Base-by-base conservation (phyloP, 352 stramenopile species). In the Globisporangium polare region DNA sequence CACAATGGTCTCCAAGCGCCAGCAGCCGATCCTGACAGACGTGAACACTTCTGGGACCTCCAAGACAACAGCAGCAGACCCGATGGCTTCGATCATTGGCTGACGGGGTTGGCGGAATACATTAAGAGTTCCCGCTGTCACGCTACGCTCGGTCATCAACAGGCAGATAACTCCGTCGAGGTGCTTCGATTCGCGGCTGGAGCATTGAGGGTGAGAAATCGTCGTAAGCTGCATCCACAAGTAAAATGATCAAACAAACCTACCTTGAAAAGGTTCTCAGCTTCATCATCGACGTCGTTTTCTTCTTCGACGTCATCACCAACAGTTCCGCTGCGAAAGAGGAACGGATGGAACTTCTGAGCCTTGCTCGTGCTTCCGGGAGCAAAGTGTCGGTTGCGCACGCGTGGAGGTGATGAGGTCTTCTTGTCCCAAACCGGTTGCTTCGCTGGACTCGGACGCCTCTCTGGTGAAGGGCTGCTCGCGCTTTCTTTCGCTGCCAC, bases 1-100 rank as follows among this genome's bases (percentile, higher is more conserved):
- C 42, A 92, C 80, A 20, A 89, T 92, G 82, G 63, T 88, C 8
- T 73, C 74, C 9, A 66, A 55, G 20, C 53, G 42, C 26, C 59
- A 53, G 20, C 37, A 59, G 20, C 13, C 59, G 17, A 18, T 41
- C n/a, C 15, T 59, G 15, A 5, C 58, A 7, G 24, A 29, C 15
- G 22, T 15, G 20, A 18, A 17, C 26, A 50, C 31, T 9, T 35
- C 46, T 7, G 24, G 18, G 15, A 50, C 31, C 27, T 22, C 24
- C 17, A 56, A 58, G 54, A 22, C 27, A 17, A 37, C 20, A 31
- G 49, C 41, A 12, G 20, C 50, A 17, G 53, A 60, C 24, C 53
- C 22, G 0, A 60, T 60, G 53, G 39, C 53, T 6, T 39, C 46
- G 17, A 56, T 63, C 24, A 39, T 63, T 39, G 53, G 53, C 26